Base-by-base conservation (phyloP, 805 yeast genomes). In the Tetrapisispora arboricola region DNA sequence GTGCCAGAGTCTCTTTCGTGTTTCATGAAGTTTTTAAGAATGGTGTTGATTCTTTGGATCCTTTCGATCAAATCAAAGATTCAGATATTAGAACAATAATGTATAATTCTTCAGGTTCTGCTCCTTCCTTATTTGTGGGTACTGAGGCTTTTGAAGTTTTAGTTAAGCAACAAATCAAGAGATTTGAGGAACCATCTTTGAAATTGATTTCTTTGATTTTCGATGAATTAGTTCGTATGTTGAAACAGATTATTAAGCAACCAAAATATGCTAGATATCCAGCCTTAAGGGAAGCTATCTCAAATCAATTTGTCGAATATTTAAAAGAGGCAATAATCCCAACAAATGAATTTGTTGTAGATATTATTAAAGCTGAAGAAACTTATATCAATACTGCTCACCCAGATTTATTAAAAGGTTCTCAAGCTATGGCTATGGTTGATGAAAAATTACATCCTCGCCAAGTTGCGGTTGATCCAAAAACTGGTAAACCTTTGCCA, bases 301-400 rank as follows among this genome's bases (percentile, higher is more conserved):
- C 87, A 30, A 80, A 79, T 50, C 78, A 75, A 47, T 85, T 87
- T 51, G 77, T 88, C 45, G 83, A 78, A 51, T 88, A 76, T 53
- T 70, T 92, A 54, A 78, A 94, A 58, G 81, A 75, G 43, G 80
- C 84, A 27, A 73, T 85, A 49, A 60, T 76, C 17, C 97, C 98
- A 46, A 86, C 98, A 18, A 86, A 81, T 58, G 73, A 73, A 40
- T 84, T 92, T 55, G 95, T 88, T 31, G 63, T 70, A 26, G 96
- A 92, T 61, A 72, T 92, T 44, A 86, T 92, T 51, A 68, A 64
- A 44, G 70, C 95, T 45, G 98, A 92, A 65, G 90, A 88, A 56
- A 81, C 95, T 3, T 92, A 92, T 63, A 87, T 92, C 52, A 92
- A 92, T 65, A 92, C 98, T 4, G 97, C 95, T 2, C 98, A 92